Evolutionary conservation across 2,329 filamentous ascomycete genomes (phyloP).

Genomic region (Trichoderma semiorbis): DNA sequence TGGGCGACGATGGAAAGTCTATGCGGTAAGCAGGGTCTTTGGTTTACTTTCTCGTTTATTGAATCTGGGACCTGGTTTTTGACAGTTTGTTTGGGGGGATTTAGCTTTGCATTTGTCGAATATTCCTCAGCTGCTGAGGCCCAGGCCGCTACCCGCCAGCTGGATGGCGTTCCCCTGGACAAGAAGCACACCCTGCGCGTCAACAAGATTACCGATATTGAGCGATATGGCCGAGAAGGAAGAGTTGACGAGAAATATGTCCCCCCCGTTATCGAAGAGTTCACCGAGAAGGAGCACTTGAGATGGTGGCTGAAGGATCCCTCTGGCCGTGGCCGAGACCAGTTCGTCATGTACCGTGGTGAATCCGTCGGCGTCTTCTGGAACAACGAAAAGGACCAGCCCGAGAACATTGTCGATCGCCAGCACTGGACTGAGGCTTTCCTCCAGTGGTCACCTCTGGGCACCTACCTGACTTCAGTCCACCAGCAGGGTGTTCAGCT

Average conservation of each 20-base stretch:
- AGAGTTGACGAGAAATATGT: constrained; percentile 89
- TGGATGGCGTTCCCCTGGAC: constrained; percentile 84
- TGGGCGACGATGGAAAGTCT: constrained; percentile 82
- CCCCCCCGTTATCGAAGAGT: constrained; percentile 75
- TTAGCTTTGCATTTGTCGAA: constrained; percentile 93
- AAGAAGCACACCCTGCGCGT: constrained; percentile 94
- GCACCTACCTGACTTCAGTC: constrained; percentile 90
- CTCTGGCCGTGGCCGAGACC: constrained; percentile 76
- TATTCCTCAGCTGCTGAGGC: constrained; percentile 90
- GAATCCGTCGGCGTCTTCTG: constrained; percentile 94
- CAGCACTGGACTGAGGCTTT: constrained; percentile 98
- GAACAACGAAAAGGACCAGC: constrained; percentile 93
- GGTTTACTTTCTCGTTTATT: background rate
- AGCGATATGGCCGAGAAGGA: constrained; percentile 91
- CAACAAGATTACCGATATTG: constrained; percentile 98
- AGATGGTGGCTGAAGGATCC: constrained; percentile 89
- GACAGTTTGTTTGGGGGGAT: background rate
- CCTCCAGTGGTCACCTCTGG: constrained; percentile 94
- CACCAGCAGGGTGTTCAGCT: constrained; percentile 96
- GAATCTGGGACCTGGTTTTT: background rate
- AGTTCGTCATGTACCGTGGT: constrained; percentile 90
- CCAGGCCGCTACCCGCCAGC: constrained; percentile 79
- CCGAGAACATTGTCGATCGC: constrained; percentile 86
- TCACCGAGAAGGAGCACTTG: constrained; percentile 89
- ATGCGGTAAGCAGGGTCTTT: constrained; percentile 61